phyloP scores from a whole-genome alignment of 1,284 basidiomycete species.

The Apiotrichum laibachii region DNA sequence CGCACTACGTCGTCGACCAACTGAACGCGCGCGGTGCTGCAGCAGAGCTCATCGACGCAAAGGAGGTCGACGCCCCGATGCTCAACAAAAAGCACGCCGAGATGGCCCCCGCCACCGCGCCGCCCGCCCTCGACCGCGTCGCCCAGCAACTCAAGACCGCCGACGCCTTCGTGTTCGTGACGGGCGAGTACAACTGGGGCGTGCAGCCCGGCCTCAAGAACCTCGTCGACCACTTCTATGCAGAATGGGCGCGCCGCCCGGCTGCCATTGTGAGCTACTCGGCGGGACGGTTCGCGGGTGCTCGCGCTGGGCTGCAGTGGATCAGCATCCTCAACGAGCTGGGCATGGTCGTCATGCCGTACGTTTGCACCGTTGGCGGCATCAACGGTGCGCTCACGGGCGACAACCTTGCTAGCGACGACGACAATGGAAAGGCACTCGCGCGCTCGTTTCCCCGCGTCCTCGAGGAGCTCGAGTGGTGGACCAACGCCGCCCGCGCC shows the following conservation, averaged over 20 bases:
- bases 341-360: conserved; percentile 13
- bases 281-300: conserved; percentile 9
- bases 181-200: conserved; percentile 17
- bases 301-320: conserved; percentile 1
- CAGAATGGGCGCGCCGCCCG: conserved; percentile 11
- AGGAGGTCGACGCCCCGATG: conserved; percentile 8
- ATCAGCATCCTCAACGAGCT: conserved; percentile 8
- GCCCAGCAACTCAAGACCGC: conserved; percentile 7
- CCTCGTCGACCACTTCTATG: conserved; percentile 13
- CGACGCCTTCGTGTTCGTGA: conserved; percentile 13
- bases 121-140: conserved; percentile 2
- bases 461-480: conserved; percentile 11
- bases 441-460: not conserved
- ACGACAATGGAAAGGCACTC: conserved; percentile 1
- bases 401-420: not conserved
- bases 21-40: conserved; percentile 1
- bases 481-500: conserved; percentile 2
- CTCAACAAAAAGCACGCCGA: conserved; percentile 13
- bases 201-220: conserved; percentile 15
- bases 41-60: conserved; percentile 12
- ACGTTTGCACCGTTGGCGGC: not conserved
- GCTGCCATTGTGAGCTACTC: conserved; percentile 9
- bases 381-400: conserved; percentile 1
- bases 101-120: conserved; percentile 2
- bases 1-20: not conserved